Percentiles rank a stretch among this genome's conserved stretches.
These are phyloP conservation scores for Beauveria asiatica DNA, from an alignment of 2,329 filamentous ascomycete genomes.

Conservation along the genomic window DNA sequence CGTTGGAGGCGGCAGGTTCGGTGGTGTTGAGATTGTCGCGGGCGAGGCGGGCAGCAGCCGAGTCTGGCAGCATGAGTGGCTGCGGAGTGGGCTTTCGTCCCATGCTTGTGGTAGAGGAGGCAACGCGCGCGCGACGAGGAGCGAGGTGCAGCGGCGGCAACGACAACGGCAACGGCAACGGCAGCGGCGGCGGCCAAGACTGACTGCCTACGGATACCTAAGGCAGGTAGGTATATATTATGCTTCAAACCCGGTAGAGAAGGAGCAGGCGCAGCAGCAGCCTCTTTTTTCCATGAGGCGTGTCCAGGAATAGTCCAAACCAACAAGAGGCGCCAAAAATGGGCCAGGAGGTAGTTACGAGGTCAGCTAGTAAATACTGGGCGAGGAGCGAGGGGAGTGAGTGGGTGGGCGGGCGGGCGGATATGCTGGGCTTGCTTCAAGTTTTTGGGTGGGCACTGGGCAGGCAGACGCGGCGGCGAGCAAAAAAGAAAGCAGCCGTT, in stretches of 20 bases:
- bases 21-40: constrained; percentile 11
- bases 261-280: constrained; percentile 3
- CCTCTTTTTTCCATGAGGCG: not conserved
- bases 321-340: not conserved
- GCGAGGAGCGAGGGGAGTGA: not conserved
- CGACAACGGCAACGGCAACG: not conserved
- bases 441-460: not conserved
- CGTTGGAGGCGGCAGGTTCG: constrained; percentile 8
- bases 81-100: constrained; percentile 51
- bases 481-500: no score
- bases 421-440: not conserved
- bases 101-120: constrained; percentile 27
- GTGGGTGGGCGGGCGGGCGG: not conserved
- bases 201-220: not conserved
- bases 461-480: not conserved
- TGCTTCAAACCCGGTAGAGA: not conserved
- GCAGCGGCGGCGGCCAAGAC: not conserved
- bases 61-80: constrained; percentile 45
- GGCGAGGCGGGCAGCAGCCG: constrained; percentile 21
- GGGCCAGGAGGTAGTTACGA: not conserved
- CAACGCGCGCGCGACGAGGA: not conserved
- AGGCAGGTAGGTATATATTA: not conserved
- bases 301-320: not conserved
- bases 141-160: not conserved
- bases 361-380: not conserved